Base-by-base conservation (phyloP, 1,139 yeast genomes). In the Kodamaea ohmeri region DNA sequence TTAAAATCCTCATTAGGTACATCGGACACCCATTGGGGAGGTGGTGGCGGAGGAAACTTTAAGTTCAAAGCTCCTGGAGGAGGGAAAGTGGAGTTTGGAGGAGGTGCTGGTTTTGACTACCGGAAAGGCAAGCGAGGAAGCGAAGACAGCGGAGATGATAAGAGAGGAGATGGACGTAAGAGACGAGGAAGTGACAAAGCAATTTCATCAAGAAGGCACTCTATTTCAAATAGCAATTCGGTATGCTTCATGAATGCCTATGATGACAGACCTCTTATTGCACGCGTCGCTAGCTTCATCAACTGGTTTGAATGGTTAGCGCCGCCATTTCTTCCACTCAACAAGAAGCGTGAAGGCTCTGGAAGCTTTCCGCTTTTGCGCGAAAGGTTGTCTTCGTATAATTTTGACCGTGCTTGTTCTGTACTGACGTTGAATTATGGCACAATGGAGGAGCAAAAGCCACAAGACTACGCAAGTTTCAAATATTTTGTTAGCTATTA, bases 101-200 rank as follows among this genome's bases (percentile, higher is more conserved):
- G 59, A 19, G 63, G 64, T 11, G 62, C 55, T 11, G 63, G 63
- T 3, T 52, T 56, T 42, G 60, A 53, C 29, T 60, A 52, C 34
- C 37, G 48, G 6, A 35, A 21, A 18, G 34, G 26, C 6, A 26
- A 17, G 4, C 13, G 16, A 4, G 16, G 16, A 4, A 28, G 18
- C 9, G 33, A 19, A 4, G 33, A 13, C 4, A n/a, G 13, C 12
- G 14, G 11, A 33, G 41, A 32, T 11, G 36, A 22, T 12, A 33
- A 11, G 9, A 16, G 6, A 4, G 13, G 17, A 28, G 32, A 18
- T 16, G 22, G 22, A 20, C 22, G 9, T 20, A 20, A 9, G 22
- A 20, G 22, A 20, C n/a, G n/a, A n/a, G n/a, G n/a, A n/a, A n/a
- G n/a, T n/a, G n/a, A n/a, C n/a, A n/a, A n/a, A n/a, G n/a, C n/a